Conservation (phyloP, 2,329 filamentous ascomycete genomes). For the Cordyceps pruinosa region DNA sequence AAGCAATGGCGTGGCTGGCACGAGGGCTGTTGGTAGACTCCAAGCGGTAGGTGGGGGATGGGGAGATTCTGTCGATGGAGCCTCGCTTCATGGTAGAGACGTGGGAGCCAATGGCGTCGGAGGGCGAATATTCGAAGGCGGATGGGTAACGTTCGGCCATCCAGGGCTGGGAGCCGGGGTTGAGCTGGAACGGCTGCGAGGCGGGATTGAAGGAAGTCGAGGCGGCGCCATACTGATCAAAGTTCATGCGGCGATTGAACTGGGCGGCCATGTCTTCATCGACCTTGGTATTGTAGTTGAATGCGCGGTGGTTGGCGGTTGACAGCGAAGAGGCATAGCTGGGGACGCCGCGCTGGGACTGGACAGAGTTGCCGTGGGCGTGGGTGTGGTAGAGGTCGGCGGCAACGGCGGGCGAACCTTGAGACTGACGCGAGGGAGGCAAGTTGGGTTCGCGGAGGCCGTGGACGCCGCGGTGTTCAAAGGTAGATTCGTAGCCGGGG, state of each 20-base stretch:
- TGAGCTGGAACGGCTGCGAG: slow-evolving; percentile 38
- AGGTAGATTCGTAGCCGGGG: slow-evolving; percentile 32
- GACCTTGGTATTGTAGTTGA: slow-evolving; percentile 31
- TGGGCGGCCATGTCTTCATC: slow-evolving; percentile 31
- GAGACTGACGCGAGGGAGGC: slow-evolving; percentile 49
- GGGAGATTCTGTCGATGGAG: slow-evolving; percentile 34
- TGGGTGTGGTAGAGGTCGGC: slow-evolving; percentile 29
- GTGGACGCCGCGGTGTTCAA: slow-evolving; percentile 26
- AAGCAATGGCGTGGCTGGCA: slow-evolving; percentile 21
- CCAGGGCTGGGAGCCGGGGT: slow-evolving; percentile 43
- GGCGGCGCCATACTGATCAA: slow-evolving; percentile 25
- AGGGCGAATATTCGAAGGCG: slow-evolving; percentile 23
- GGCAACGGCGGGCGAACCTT: slow-evolving; percentile 35
- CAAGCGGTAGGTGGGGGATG: slow-evolving; percentile 24
- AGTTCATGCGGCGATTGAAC: slow-evolving; percentile 26
- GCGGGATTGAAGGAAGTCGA: slow-evolving; percentile 24
- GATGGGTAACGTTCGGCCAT: slow-evolving; percentile 27
- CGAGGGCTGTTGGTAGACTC: slow-evolving; percentile 22
- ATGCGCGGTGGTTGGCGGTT: slow-evolving; percentile 31
- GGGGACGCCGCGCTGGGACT: slow-evolving; percentile 39
- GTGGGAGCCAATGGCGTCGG: slow-evolving; percentile 23
- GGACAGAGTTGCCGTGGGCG: slow-evolving; percentile 37
- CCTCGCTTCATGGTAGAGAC: slow-evolving; percentile 27
- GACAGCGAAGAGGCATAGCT: slow-evolving; percentile 41
- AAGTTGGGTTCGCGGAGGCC: slow-evolving; percentile 44